Base-by-base conservation (phyloP, 495 filamentous ascomycete genomes). In the Talaromyces proteolyticus region DNA sequence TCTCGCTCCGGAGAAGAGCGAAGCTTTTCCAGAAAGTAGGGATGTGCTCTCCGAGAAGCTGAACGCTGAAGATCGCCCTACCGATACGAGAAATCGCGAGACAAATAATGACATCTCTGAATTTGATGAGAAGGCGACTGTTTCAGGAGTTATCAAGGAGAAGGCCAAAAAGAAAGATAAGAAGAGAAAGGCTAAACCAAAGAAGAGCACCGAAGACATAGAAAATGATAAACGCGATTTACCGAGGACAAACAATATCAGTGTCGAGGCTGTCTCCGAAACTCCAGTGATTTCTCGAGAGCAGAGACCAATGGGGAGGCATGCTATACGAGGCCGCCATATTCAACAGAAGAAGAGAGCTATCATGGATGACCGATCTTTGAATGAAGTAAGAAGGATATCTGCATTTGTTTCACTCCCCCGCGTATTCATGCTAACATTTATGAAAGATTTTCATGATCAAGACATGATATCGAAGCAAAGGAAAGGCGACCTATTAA, bases 311-410 rank as follows among this genome's bases (percentile, higher is more conserved):
- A 61, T 68, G 24, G 77, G 71, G 20, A 75, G 85, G 45, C 82
- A 86, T 58, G 69, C 80, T 39, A 78, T 86, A 45, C 73, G 89
- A 54, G 73, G 80, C 45, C 74, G 86, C 42, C 84, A 87, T 58
- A 91, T 92, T 58, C 82, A 80, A 36, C 85, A 89, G 56, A 94
- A 94, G 69, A 82, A 77, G 60, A 77, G 79, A 71, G 86, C 88
- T 3, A 74, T 84, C 39, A 71, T 86, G 65, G 84, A 92, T 62
- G 70, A 74, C 29, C 79, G 80, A 56, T 86, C 87, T 5, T 65
- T 92, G 45, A 89, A 89, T 53, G 86, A 92, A 79, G 87, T 88
- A 66, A 64, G 67, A 60, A 17, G 37, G 11, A 10, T 7, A 19
- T 43, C 49, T 36, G 26, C 7, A 36, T 8, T 22, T 36, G 37